Evolutionary conservation across 208 protist species (phyloP).

Genomic region (Eutreptiella sp.): DNA sequence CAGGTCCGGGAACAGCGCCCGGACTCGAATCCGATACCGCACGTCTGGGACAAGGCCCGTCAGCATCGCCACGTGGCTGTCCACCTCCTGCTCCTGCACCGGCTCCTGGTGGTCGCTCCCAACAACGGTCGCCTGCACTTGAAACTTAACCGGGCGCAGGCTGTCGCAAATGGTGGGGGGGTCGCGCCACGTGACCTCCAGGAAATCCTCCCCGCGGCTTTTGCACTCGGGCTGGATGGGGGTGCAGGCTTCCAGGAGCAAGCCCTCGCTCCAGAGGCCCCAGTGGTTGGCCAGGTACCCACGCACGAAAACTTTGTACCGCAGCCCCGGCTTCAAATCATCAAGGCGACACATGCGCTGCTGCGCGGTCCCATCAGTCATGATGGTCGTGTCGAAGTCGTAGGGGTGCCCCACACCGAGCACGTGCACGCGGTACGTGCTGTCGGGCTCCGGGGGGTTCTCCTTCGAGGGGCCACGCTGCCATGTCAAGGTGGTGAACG

Average conservation of each 20-base stretch:
- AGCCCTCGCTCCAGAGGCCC: conserved; percentile 70
- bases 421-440: conserved; percentile 47
- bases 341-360: conserved; percentile 51
- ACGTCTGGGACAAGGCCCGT: conserved; percentile 54
- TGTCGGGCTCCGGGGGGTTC: conserved; percentile 49
- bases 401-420: conserved; percentile 34
- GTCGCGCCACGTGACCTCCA: conserved; percentile 57
- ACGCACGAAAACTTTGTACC: conserved; percentile 60
- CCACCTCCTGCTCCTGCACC: not conserved
- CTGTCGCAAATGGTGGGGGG: not conserved
- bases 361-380: not conserved
- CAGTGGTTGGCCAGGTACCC: conserved; percentile 63
- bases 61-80: conserved; percentile 34
- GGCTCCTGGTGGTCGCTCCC: not conserved
- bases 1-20: conserved; percentile 61
- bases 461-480: conserved; percentile 44
- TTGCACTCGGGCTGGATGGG: conserved; percentile 47
- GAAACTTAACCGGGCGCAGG: not conserved
- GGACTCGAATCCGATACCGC: conserved; percentile 61
- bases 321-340: conserved; percentile 51
- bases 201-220: conserved; percentile 76
- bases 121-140: not conserved
- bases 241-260: conserved; percentile 47
- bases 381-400: conserved; percentile 22
- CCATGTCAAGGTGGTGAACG: conserved; percentile 68